Base-by-base conservation (phyloP, 768 basidiomycete species). In the Gautieria morchelliformis region DNA sequence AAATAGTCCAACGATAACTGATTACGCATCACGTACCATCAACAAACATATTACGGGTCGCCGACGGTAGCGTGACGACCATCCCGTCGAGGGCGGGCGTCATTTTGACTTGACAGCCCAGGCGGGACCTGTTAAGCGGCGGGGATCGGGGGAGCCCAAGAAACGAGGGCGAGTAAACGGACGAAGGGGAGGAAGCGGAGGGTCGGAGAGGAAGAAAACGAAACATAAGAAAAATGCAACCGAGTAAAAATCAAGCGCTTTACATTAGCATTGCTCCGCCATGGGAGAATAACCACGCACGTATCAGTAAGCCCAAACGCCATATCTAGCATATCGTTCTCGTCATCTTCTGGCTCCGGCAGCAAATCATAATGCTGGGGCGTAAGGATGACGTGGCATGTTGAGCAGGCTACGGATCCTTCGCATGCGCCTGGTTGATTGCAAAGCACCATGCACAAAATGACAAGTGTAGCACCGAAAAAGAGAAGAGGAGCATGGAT, bases 251-350 rank as follows among this genome's bases (percentile, higher is more conserved):
- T 2, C 15, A 15, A 8, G 17, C 8, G 30, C 27, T 10, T 39
- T 24, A 44, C 3, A 89, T 85, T 67, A 89, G 24, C 15, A 49
- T 27, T 37, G 14, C 8, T 24, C 7, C 48, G 14, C 32, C 7
- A 30, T 5, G 22, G 46, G 46, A 12, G 32, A 5, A 30, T 7
- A 39, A 20, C 17, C 41, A 33, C 56, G 33, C 87, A 95, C 63
- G 95, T 97, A 65, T 97, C 95, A 0, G 93, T 94, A 53, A 98
- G 76, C 0, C 92, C 96, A 64, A 97, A 98, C 4, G 95, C 95
- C 79, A 98, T 90, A 69, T 97, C 95, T 40, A 99, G 80, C 92
- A 94, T 93, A 64, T 93, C 94, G 65, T 97, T 99, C 72, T 99
- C 95, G 67, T 99, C 95, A 62, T 98, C 95, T 56, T 89, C 89